These are phyloP conservation scores for Coprinopsis sp. DNA, from an alignment of 768 basidiomycete genomes.

Conservation along the genomic window DNA sequence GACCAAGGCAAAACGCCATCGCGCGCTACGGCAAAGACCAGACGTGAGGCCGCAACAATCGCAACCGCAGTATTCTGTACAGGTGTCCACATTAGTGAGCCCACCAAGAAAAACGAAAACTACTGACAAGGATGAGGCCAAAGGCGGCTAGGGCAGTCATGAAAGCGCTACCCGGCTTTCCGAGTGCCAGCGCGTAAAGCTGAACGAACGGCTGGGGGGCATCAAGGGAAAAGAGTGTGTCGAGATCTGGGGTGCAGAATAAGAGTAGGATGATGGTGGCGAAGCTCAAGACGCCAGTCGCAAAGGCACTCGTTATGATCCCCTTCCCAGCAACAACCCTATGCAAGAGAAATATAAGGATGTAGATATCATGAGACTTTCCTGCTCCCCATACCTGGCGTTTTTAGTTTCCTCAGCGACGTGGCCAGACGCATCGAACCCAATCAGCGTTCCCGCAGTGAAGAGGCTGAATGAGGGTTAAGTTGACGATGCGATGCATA, in stretches of 20 bases:
- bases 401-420: slow-evolving; percentile 88
- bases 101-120: neutral
- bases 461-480: slow-evolving; percentile 52
- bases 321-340: slow-evolving; percentile 80
- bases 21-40: slow-evolving; percentile 91
- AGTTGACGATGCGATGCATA: neutral
- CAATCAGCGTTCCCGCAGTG: slow-evolving; percentile 83
- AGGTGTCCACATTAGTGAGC: neutral
- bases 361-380: too few relatives aligned
- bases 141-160: slow-evolving; percentile 84
- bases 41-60: slow-evolving; percentile 82
- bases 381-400: slow-evolving; percentile 50
- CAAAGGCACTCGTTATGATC: slow-evolving; percentile 71
- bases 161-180: slow-evolving; percentile 72
- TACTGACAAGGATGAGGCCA: slow-evolving; percentile 79
- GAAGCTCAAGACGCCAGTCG: slow-evolving; percentile 79
- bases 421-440: slow-evolving; percentile 87
- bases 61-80: slow-evolving; percentile 78
- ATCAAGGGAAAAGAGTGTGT: slow-evolving; percentile 66
- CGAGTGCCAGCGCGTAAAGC: slow-evolving; percentile 79
- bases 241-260: slow-evolving; percentile 78
- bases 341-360: neutral
- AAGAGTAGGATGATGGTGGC: slow-evolving; percentile 74
- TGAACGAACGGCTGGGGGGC: slow-evolving; percentile 93
- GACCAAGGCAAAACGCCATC: slow-evolving; percentile 88